Base-by-base conservation (phyloP, 305 asterid genomes). In the Stenogyne calaminthoides region DNA sequence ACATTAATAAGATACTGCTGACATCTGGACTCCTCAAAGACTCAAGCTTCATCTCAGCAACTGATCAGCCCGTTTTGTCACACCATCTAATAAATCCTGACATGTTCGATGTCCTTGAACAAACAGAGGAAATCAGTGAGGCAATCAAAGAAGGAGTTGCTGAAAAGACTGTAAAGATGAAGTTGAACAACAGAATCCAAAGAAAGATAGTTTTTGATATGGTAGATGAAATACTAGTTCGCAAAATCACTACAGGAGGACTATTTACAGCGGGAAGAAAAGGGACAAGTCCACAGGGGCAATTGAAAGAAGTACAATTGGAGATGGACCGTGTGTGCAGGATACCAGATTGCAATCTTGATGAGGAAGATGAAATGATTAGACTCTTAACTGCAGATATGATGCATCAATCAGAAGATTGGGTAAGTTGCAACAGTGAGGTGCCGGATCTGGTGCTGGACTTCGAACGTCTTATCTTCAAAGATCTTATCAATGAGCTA, bases 391-490 rank as follows among this genome's bases (percentile, higher is more conserved):
- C 73, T 59, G 88, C 82, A 74, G 98, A 90, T 76, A 76, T 89
- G 86, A 77, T 22, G 82, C 77, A 84, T 63, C 78, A 81, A 67
- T 72, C 86, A 14, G 87, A 86, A 47, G 90, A 91, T 74, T 92
- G 97, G 97, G 82, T 70, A 67, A 83, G 87, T 15, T 69, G 67
- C 76, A 74, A 66, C 29, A 70, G 82, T 59, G 92, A 88, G 82
- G 58, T 81, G 78, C 95, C 98, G 44, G 88, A 87, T 64, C n/a
- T 92, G 81, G 94, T 86, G 73, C 85, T 95, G 84, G 99, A 92
- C 84, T 80, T 92, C 14, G 99, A 95, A 82, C 91, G 97, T 27
- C 89, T 80, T 70, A 89, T 95, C 71, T 95, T 88, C 70, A 95
- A 90, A 77, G 97, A 95, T 82, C 84, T 95, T 79, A 83, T 92